Evolutionary conservation across 2,329 filamentous ascomycete species (phyloP).

Genomic region (Ophiosphaerella korrae): DNA sequence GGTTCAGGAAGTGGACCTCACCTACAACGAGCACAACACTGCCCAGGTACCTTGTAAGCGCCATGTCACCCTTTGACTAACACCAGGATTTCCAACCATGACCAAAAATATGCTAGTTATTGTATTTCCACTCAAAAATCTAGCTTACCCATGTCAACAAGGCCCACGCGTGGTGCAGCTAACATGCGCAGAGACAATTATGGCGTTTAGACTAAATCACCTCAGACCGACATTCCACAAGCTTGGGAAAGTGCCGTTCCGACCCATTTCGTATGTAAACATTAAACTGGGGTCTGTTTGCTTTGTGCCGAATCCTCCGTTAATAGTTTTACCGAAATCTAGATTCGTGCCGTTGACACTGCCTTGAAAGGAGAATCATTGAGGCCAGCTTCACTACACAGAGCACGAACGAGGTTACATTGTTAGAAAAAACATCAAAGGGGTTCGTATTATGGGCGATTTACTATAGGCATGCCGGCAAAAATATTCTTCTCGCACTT

Average conservation of each 20-base stretch:
- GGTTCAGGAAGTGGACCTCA: no score
- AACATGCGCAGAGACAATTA: slow-evolving; percentile 19
- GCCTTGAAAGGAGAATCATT: not conserved
- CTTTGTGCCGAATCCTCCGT: not conserved
- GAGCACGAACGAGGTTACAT: slow-evolving; percentile 22
- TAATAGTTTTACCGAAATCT: not conserved
- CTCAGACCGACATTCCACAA: slow-evolving; percentile 6
- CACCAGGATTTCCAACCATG: slow-evolving; percentile 2
- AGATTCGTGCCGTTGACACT: not conserved
- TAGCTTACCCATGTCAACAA: slow-evolving; percentile 9
- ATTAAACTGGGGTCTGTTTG: not conserved
- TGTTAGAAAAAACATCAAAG: slow-evolving; percentile 2
- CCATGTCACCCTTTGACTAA: not conserved
- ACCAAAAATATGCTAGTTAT: not conserved
- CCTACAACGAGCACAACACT: no score
- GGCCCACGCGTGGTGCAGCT: slow-evolving; percentile 12
- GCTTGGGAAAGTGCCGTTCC: not conserved
- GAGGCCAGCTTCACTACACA: slow-evolving; percentile 1
- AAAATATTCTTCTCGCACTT: slow-evolving; percentile 55
- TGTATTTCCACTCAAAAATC: slow-evolving; percentile 2
- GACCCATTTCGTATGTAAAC: no score
- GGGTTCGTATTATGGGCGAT: slow-evolving; percentile 14
- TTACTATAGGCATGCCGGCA: slow-evolving; percentile 50
- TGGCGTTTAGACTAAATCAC: slow-evolving; percentile 38
- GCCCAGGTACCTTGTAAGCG: no score